Evolutionary conservation across 2,329 filamentous ascomycete genomes (phyloP), one percentile per base, ranked within the genome.

Genomic region (Metarhizium album): DNA sequence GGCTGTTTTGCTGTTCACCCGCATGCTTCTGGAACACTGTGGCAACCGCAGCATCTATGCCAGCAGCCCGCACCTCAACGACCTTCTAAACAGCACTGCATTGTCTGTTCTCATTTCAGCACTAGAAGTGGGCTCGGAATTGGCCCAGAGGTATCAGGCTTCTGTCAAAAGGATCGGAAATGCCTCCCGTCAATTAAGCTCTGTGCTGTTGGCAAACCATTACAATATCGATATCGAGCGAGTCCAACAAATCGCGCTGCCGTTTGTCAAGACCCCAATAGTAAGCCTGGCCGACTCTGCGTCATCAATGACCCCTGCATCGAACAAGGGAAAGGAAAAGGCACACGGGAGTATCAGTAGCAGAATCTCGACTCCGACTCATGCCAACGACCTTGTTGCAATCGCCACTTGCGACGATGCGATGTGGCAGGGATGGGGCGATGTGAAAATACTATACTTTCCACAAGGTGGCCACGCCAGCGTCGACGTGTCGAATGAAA

Each of bases 41-140:
- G 93, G 91, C 53, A 98, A 98, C 64, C 79, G 94, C 59, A 96
- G 90, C 70, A 83, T 98, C 60, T 98, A 97, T 67, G 88, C 86
- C 54, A 98, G 93, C 73, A 97, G 91, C 65, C 78, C 84, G 57
- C 87, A 94, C 60, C 73, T 98, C 54, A 93, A 91, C 64, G 84
- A 90, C 63, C 77, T 98, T 40, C 79, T 98, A 53, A 88, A 96
- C 67, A 91, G 87, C 43, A 91, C 88, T 2, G 90, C 86, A 23
- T 75, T 91, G 52, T 80, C 83, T 27, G 76, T 98, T 46, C 75
- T 98, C 49, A 82, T 86, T 62, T 79, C 79, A 29, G 86, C 89
- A 8, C 78, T 98, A 42, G 83, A 87, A 55, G 80, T 98, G 53
- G 84, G 84, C 29, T 83, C 91, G 40, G 87, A 91, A 64, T 75